Evolutionary conservation across 2,329 filamentous ascomycete genomes (phyloP), one percentile per base, ranked within the genome.

Genomic region (Xylaria multiplex): DNA sequence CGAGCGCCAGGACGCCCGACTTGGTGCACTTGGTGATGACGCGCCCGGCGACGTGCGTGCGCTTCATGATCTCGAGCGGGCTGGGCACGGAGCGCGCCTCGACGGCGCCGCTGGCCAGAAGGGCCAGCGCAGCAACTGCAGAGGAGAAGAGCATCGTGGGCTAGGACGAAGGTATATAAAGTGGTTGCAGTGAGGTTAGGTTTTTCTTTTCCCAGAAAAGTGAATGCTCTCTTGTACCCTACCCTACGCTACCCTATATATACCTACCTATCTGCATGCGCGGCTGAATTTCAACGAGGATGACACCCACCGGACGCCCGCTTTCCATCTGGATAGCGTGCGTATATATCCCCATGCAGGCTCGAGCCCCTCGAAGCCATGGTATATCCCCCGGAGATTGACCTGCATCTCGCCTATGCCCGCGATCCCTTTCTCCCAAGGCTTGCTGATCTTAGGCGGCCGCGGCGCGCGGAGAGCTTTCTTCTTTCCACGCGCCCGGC

Each of bases 1-100:
- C 83, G n/a, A 86, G 79, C 0, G 84, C 83, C 2, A 86, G 74
- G 46, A 81, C 78, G 13, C 80, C 80, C 0, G 83, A 79, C 63
- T 77, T 78, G 62, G 74, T 74, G 75, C 83, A 85, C 68, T 81
- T 78, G 8, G 78, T 80, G 67, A 83, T 82, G 42, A 84, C 80
- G 27, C 78, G 77, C 14, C 83, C 83, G 1, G 80, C 74, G 11
- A 74, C 77, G 37, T 80, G 77, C 2, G 78, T 77, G 6, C 81
- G 78, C 62, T 80, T 81, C 67, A 83, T 76, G 61, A 81, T 68
- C 40, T 80, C 76, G 45, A 83, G 66, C 0, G 82, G 83, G 55
- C 69, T 75, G 30, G 79, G 78, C 27, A 77, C 68, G n/a, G 75
- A 72, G 16, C 68, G 70, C 2, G 73, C 76, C 30, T 43, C 50